Percentiles rank a stretch among this genome's conserved stretches.
Conservation (phyloP, 352 stramenopile species). For the Elongisporangium anandrum region DNA sequence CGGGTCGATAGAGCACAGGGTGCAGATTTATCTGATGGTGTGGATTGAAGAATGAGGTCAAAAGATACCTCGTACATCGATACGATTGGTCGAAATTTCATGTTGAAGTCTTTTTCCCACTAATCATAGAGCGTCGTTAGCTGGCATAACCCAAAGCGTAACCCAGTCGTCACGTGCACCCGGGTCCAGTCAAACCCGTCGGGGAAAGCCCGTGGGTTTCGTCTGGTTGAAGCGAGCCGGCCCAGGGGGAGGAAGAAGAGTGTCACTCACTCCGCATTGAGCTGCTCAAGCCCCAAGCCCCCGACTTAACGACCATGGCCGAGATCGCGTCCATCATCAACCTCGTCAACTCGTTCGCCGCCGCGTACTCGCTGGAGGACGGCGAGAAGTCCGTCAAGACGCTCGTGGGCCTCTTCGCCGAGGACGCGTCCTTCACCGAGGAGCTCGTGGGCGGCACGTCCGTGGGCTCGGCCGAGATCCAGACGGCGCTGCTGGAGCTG, state of each 20-base stretch:
- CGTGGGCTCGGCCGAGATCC: conserved; percentile 62
- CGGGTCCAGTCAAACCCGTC: not conserved
- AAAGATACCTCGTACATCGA: not conserved
- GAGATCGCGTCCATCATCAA: conserved; percentile 77
- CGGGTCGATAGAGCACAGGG: no score
- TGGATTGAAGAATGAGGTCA: not conserved
- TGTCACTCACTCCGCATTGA: not conserved
- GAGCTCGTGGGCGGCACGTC: conserved; percentile 69
- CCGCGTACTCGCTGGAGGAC: conserved; percentile 75
- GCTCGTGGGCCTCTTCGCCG: conserved; percentile 64
- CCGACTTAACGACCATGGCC: conserved; percentile 29
- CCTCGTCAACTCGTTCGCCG: conserved; percentile 81
- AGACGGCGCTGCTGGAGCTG: conserved; percentile 63
- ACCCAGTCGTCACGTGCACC: not conserved
- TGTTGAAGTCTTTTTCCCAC: not conserved
- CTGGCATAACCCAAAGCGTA: no score
- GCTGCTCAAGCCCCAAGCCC: not conserved
- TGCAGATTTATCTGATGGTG: no score
- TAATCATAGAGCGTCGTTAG: not conserved
- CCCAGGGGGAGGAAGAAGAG: not conserved
- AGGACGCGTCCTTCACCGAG: conserved; percentile 69
- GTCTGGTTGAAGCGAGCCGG: not conserved
- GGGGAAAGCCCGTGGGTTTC: not conserved
- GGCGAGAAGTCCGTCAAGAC: conserved; percentile 62
- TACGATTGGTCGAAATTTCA: not conserved